Conservation (phyloP, 2,329 filamentous ascomycete genomes). For the Fusarium dlaminii region DNA sequence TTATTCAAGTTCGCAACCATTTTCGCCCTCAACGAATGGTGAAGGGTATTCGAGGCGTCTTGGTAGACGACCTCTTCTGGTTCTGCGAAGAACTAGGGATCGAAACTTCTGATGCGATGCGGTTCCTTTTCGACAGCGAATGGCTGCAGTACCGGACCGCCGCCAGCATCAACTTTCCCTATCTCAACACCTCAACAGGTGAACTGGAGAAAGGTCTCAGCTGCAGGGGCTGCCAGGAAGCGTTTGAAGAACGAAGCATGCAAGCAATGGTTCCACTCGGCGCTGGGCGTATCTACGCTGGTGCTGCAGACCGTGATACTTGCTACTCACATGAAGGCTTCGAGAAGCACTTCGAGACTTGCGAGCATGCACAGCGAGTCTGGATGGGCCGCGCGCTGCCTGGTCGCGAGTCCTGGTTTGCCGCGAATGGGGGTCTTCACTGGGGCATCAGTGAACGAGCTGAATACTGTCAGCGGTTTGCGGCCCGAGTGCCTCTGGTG, state of each 20-base stretch:
- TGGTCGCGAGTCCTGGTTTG: not conserved
- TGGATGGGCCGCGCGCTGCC: not conserved
- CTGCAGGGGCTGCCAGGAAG: not conserved
- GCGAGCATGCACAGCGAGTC: not conserved
- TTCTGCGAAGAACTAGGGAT: rapidly evolving
- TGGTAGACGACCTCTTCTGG: not conserved
- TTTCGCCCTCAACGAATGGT: rapidly evolving
- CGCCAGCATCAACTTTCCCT: not conserved
- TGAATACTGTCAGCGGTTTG: rapidly evolving
- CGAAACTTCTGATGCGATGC: not conserved
- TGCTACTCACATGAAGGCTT: not conserved
- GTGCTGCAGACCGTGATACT: rapidly evolving
- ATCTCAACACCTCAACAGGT: rapidly evolving
- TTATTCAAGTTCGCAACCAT: rapidly evolving
- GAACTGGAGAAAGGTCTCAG: rapidly evolving
- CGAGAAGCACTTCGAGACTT: not conserved
- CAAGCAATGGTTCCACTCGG: not conserved
- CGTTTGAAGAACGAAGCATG: rapidly evolving
- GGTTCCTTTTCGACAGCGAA: rapidly evolving
- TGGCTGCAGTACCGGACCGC: not conserved
- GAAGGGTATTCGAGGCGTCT: not conserved
- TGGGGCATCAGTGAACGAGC: rapidly evolving
- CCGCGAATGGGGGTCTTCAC: rapidly evolving
- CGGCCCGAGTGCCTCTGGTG: rapidly evolving
- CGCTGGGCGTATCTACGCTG: too few relatives aligned